Percentiles rank a stretch among this genome's conserved stretches.
These are phyloP conservation scores for Pouteria campechiana DNA, from an alignment of 179 eudicot genomes.

Conservation along the genomic window DNA sequence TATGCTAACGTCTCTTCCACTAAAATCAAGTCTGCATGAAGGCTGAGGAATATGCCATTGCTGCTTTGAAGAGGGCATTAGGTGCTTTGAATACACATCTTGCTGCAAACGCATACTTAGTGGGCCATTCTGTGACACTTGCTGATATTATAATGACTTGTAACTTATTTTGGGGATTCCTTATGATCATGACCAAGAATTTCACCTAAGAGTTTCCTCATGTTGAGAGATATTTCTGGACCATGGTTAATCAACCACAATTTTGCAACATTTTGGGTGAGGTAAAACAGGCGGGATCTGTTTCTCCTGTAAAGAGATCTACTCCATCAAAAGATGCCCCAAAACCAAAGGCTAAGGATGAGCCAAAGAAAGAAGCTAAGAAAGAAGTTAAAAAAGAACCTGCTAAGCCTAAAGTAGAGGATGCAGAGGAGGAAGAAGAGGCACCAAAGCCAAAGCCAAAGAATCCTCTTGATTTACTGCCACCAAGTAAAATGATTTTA, in stretches of 20 bases:
- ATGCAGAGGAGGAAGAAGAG: conserved; percentile 46
- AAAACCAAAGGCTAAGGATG: conserved; percentile 52
- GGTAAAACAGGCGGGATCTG: conserved; percentile 34
- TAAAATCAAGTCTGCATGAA: too few relatives aligned
- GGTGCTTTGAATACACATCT: conserved; percentile 60
- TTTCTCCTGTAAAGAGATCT: conserved; percentile 37
- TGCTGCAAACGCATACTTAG: conserved; percentile 51
- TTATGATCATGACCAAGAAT: conserved; percentile 42
- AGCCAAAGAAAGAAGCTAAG: conserved; percentile 46
- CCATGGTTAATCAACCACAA: conserved; percentile 64
- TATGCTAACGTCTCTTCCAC: too few relatives aligned
- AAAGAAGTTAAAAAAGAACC: too few relatives aligned
- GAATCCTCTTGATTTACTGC: conserved; percentile 78
- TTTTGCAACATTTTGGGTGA: conserved; percentile 54
- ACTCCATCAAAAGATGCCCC: conserved; percentile 41
- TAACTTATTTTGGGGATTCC: conserved; percentile 39
- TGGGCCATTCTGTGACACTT: conserved; percentile 54
- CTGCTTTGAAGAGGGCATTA: conserved; percentile 50
- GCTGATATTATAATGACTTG: conserved; percentile 62
- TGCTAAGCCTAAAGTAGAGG: conserved; percentile 36
- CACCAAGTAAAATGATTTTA: conserved; percentile 74
- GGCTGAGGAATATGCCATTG: conserved; percentile 59
- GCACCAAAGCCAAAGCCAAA: conserved; percentile 85
- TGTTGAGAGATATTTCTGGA: conserved; percentile 74
- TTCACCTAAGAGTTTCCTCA: conserved; percentile 72